phyloP scores from a whole-genome alignment of 73 alveolate genomes.

The Paramecium tetraurelia region DNA sequence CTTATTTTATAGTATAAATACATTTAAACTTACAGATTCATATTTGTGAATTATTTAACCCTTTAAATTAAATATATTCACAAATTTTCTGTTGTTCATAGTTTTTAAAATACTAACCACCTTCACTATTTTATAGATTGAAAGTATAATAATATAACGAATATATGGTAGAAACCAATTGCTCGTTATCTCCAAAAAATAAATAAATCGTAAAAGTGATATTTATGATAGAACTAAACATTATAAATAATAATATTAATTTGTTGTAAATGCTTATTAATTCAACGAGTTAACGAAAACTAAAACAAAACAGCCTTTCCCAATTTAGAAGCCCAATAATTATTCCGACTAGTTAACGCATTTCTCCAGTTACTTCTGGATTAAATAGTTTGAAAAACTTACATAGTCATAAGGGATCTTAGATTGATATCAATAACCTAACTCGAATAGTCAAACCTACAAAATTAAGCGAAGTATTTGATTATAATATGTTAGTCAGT shows the following conservation, averaged over 20 bases:
- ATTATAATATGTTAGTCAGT: not conserved
- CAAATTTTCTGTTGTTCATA: too few relatives aligned
- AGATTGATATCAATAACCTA: not conserved
- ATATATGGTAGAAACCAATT: not conserved
- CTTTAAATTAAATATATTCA: too few relatives aligned
- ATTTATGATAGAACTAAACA: not conserved
- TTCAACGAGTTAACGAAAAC: not conserved
- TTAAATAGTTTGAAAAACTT: not conserved
- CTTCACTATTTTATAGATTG: too few relatives aligned
- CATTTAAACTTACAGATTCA: too few relatives aligned
- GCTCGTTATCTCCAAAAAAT: not conserved
- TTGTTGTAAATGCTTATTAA: not conserved
- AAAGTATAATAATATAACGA: too few relatives aligned
- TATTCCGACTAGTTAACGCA: not conserved
- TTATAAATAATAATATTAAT: not conserved
- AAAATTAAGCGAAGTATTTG: not conserved
- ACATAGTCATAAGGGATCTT: not conserved
- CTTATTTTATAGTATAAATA: too few relatives aligned
- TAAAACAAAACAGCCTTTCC: not conserved
- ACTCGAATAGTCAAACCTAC: not conserved
- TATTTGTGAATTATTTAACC: too few relatives aligned
- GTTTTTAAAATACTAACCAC: too few relatives aligned
- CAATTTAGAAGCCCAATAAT: not conserved
- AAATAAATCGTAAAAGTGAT: too few relatives aligned
- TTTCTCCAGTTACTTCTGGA: not conserved